Base-by-base conservation (phyloP, 805 yeast species). In the Candida peoriensis region DNA sequence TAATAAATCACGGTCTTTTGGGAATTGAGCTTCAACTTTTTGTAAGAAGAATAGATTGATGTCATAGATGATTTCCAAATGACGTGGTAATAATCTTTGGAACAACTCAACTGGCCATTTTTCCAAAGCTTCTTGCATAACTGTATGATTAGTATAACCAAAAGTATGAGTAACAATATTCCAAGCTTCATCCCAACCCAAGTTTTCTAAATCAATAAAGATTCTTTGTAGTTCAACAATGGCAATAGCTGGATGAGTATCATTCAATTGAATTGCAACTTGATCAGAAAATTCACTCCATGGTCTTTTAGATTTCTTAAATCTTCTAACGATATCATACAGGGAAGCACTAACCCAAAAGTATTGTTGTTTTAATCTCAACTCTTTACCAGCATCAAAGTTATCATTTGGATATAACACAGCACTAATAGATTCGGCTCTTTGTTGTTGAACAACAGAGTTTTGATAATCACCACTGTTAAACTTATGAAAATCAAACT, bases 271-370 rank as follows among this genome's bases (percentile, higher is more conserved):
- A 57, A 88, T 88, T 22, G 96, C 96, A 42, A 86, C 76, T 54
- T 80, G 79, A 41, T 84, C 90, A 14, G 95, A 76, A 58, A 88
- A 83, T 55, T 82, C 87, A 23, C 69, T 53, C 95, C 96, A 88
- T 30, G 87, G 74, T 50, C 76, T 70, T 48, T 72, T 72, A 36
- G 78, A 60, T 64, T 89, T 89, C 61, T 87, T 81, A 65, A 83
- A 88, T 54, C 97, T 75, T 57, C 97, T 80, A 28, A 88, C 76
- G 48, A 88, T 88, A 59, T 88, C 97, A 52, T 83, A 87, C 48
- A 89, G 71, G 12, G 96, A 85, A 22, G 97, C 96, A 33, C 95
- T 80, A 34, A 89, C 96, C 97, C 97, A 88, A 64, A 88, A 89
- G 63, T 87, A 89, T 63, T 88, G 97, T 66, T 88, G 97, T 62